Evolutionary conservation across 2,329 filamentous ascomycete species (phyloP).

Genomic region (Aspergillus amoenus): DNA sequence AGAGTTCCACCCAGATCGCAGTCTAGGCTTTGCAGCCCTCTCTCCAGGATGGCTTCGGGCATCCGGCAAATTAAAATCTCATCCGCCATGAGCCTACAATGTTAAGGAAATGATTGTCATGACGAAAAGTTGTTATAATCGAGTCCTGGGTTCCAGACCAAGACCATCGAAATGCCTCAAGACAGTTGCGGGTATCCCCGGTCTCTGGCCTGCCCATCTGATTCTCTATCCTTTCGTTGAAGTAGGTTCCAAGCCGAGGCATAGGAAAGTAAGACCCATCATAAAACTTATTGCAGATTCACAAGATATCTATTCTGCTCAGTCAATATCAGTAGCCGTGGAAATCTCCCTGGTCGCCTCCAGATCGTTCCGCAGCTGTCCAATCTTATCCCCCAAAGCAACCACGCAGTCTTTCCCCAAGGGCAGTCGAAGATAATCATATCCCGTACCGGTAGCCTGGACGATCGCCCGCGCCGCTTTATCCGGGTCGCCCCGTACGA

Average conservation of each 20-base stretch:
- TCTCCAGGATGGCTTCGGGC: too few relatives aligned
- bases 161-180: background rate
- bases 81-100: background rate
- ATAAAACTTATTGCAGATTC: background rate
- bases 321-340: slow-evolving; percentile 4
- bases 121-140: too few relatives aligned
- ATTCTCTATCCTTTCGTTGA: background rate
- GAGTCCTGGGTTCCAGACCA: background rate
- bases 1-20: too few relatives aligned
- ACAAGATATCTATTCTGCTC: background rate
- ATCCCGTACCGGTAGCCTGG: background rate
- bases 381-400: slow-evolving; percentile 8
- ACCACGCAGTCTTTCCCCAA: slow-evolving; percentile 7
- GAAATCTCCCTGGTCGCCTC: background rate
- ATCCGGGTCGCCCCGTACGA: background rate
- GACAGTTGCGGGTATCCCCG: background rate
- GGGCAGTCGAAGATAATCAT: slow-evolving; percentile 1
- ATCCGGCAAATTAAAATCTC: too few relatives aligned
- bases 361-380: slow-evolving; percentile 2
- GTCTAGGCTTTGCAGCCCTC: too few relatives aligned
- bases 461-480: background rate
- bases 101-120: background rate
- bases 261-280: background rate
- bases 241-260: too few relatives aligned
- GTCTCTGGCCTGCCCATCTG: background rate